A percentile compares a stretch with the other conserved stretches of the same genome.
Conservation (phyloP, 2,329 filamentous ascomycete species). For the Albifimbria verrucaria region DNA sequence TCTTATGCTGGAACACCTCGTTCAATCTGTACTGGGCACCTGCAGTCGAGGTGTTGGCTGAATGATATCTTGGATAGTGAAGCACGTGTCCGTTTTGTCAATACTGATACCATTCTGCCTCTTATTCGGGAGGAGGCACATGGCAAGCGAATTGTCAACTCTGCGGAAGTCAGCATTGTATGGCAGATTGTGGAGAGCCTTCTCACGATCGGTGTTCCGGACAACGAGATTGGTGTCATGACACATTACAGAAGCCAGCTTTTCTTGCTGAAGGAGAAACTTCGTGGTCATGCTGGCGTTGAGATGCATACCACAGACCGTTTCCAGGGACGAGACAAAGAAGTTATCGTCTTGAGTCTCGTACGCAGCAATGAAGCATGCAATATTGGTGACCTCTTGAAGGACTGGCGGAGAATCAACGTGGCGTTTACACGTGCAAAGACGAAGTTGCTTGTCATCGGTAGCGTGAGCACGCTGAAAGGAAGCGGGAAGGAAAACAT, state of each 20-base stretch:
- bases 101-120: conserved; percentile 74
- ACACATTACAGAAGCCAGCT: conserved; percentile 96
- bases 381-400: conserved; percentile 84
- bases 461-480: conserved; percentile 77
- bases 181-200: conserved; percentile 78
- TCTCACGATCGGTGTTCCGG: conserved; percentile 69
- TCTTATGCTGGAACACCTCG: conserved; percentile 35
- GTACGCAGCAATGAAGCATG: conserved; percentile 82
- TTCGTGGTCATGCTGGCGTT: conserved; percentile 60
- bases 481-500: conserved; percentile 70
- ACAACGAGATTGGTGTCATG: conserved; percentile 84
- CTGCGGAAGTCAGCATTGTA: conserved; percentile 73
- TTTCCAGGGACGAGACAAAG: conserved; percentile 95
- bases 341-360: conserved; percentile 81
- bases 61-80: conserved; percentile 65
- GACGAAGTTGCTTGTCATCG: conserved; percentile 86
- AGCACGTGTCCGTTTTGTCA: conserved; percentile 79
- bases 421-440: conserved; percentile 92
- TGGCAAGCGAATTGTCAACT: conserved; percentile 85
- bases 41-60: conserved; percentile 67
- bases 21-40: conserved; percentile 54
- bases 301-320: conserved; percentile 98
- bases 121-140: conserved; percentile 67
- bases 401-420: conserved; percentile 91
- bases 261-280: conserved; percentile 70